Percentiles rank a stretch among this genome's conserved stretches.
phyloP scores from a whole-genome alignment of 1,139 yeast genomes.

The Zygosaccharomyces sapae region DNA sequence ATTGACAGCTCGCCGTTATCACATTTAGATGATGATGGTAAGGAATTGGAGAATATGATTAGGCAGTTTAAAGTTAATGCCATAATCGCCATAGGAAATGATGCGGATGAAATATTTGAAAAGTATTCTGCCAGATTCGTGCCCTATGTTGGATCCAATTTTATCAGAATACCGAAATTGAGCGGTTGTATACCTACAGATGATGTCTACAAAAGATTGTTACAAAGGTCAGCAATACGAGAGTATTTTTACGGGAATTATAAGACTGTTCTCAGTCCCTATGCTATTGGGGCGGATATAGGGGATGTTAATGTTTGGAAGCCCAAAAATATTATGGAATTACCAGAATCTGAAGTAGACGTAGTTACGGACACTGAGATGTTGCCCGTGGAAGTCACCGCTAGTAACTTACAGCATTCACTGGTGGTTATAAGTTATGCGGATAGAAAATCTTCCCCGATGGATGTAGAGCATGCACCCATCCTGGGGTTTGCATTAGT shows the following conservation, averaged over 20 bases:
- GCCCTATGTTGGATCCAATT: slow-evolving; percentile 16
- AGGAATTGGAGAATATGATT: slow-evolving; percentile 32
- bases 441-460: slow-evolving; percentile 47
- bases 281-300: slow-evolving; percentile 53
- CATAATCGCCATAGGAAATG: slow-evolving; percentile 59
- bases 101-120: slow-evolving; percentile 41
- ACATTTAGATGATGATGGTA: slow-evolving; percentile 44
- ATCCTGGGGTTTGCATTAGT: slow-evolving; percentile 58
- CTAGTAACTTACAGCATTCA: slow-evolving; percentile 55
- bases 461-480: slow-evolving; percentile 52
- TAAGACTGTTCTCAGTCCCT: slow-evolving; percentile 70
- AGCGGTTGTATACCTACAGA: slow-evolving; percentile 58
- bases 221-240: slow-evolving; percentile 72
- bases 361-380: slow-evolving; percentile 12
- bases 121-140: slow-evolving; percentile 32
- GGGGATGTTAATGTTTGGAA: slow-evolving; percentile 48
- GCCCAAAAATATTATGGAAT: slow-evolving; percentile 36
- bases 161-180: slow-evolving; percentile 27
- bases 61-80: slow-evolving; percentile 44
- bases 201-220: slow-evolving; percentile 60
- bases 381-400: slow-evolving; percentile 28
- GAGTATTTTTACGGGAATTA: slow-evolving; percentile 87
- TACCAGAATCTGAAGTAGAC: slow-evolving; percentile 6
- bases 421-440: slow-evolving; percentile 71
- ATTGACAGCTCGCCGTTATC: slow-evolving; percentile 76